Percentiles rank a stretch among this genome's conserved stretches.
These are phyloP conservation scores for Rickenella mellea DNA, from an alignment of 768 basidiomycete genomes.

Conservation along the genomic window DNA sequence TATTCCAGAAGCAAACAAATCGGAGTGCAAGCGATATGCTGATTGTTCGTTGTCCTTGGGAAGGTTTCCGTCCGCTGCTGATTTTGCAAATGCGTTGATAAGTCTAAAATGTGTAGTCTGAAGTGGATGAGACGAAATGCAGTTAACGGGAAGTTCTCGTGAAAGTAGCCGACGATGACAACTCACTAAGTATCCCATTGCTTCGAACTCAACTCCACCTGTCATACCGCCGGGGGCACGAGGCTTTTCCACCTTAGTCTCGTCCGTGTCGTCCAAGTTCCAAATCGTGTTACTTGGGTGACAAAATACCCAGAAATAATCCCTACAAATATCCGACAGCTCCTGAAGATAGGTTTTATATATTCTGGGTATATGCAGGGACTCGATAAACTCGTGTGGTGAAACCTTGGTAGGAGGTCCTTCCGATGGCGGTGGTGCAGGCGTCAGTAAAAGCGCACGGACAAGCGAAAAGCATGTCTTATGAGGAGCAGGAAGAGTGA, in stretches of 20 bases:
- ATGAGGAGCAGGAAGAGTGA: constrained; percentile 67
- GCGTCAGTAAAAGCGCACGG: constrained; percentile 65
- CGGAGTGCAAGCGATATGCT: constrained; percentile 73
- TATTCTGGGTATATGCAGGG: constrained; percentile 55
- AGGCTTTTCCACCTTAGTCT: constrained; percentile 77
- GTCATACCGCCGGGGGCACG: constrained; percentile 97
- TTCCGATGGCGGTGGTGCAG: constrained; percentile 56
- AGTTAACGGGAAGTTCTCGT: neutral
- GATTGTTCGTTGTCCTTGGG: constrained; percentile 64
- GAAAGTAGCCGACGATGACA: neutral
- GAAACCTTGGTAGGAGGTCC: constrained; percentile 51
- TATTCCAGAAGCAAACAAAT: constrained; percentile 85
- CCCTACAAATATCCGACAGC: constrained; percentile 82
- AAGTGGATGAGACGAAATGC: neutral
- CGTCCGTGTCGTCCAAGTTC: constrained; percentile 76
- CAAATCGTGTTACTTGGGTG: constrained; percentile 91
- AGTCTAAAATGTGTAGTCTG: constrained; percentile 86
- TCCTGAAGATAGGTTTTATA: constrained; percentile 80
- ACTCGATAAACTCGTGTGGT: constrained; percentile 75
- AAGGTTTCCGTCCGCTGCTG: constrained; percentile 54
- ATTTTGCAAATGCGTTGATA: constrained; percentile 68
- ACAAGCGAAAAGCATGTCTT: constrained; percentile 65
- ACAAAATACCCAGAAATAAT: constrained; percentile 97
- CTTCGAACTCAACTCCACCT: constrained; percentile 96
- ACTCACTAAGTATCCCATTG: constrained; percentile 88